phyloP scores from a whole-genome alignment of 2,329 filamentous ascomycete genomes.

The Calonectria naviculata region DNA sequence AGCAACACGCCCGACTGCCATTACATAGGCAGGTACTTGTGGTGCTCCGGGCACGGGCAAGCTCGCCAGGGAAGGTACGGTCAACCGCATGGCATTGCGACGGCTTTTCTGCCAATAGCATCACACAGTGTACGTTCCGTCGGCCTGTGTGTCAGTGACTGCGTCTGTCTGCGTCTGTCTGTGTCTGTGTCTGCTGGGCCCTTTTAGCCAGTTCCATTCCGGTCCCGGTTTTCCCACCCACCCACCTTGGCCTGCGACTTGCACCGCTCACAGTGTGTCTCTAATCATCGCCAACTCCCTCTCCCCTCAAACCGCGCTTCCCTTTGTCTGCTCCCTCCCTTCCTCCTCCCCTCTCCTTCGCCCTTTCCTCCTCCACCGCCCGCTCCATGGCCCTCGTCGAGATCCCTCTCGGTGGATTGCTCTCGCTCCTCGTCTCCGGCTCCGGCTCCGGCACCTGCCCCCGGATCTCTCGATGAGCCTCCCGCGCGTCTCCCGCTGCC shows the following conservation, averaged over 20 bases:
- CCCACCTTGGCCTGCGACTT: slow-evolving; percentile 27
- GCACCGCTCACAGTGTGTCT: slow-evolving; percentile 23
- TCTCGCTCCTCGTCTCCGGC: slow-evolving; percentile 28
- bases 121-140: too few species aligned
- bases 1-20: neutral
- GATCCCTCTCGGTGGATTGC: slow-evolving; percentile 32
- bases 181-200: neutral
- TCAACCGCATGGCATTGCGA: neutral
- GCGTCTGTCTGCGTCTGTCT: neutral
- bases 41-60: neutral
- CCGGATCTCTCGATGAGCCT: slow-evolving; percentile 38
- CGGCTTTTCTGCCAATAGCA: neutral
- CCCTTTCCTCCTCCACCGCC: neutral
- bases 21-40: neutral
- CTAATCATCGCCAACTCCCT: slow-evolving; percentile 24
- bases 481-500: slow-evolving; percentile 30
- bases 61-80: neutral
- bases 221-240: slow-evolving; percentile 40
- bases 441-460: slow-evolving; percentile 31
- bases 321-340: slow-evolving; percentile 24
- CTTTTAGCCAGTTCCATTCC: slow-evolving; percentile 26
- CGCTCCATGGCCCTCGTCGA: slow-evolving; percentile 28
- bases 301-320: slow-evolving; percentile 22
- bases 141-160: neutral
- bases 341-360: neutral